Conservation (phyloP, 495 filamentous ascomycete species). For the Cryomyces antarcticus region DNA sequence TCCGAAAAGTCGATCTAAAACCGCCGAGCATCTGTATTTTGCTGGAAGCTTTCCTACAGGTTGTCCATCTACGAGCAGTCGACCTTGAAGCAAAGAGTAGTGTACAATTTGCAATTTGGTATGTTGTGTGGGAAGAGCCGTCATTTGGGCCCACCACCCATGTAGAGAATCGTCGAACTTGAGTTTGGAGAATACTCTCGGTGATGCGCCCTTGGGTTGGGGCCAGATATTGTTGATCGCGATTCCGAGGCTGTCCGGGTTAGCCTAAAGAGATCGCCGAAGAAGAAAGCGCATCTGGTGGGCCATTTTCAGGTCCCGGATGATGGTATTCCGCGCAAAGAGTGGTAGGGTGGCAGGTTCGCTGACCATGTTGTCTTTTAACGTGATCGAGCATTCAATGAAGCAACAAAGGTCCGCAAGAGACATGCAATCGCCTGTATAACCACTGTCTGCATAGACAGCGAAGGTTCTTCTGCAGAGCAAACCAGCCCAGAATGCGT, state of each 20-base stretch:
- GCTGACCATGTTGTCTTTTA: slow-evolving; percentile 22
- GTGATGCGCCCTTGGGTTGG: slow-evolving; percentile 3
- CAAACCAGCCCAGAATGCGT: slow-evolving; percentile 28
- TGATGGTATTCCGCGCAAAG: slow-evolving; percentile 17
- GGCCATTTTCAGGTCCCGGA: slow-evolving; percentile 28
- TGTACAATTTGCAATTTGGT: slow-evolving; percentile 14
- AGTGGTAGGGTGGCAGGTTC: slow-evolving; percentile 15
- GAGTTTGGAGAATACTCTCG: slow-evolving; percentile 5
- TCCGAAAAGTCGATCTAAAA: slow-evolving; percentile 28
- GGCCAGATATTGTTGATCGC: slow-evolving; percentile 11
- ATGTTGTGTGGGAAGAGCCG: slow-evolving; percentile 7
- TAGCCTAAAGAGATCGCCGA: slow-evolving; percentile 8
- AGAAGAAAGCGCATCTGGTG: slow-evolving; percentile 19
- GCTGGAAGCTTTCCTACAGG: slow-evolving; percentile 27
- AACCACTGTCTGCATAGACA: slow-evolving; percentile 5
- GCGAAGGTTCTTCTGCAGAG: slow-evolving; percentile 30
- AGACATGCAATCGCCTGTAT: not conserved
- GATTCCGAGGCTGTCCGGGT: slow-evolving; percentile 12
- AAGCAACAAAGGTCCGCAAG: slow-evolving; percentile 9
- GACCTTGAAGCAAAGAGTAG: slow-evolving; percentile 27
- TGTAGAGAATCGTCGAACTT: slow-evolving; percentile 10
- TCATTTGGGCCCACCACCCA: slow-evolving; percentile 16
- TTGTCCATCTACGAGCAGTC: slow-evolving; percentile 27
- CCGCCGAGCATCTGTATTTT: slow-evolving; percentile 16
- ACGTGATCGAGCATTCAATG: slow-evolving; percentile 19